These are phyloP conservation scores for Elasticomyces elasticus DNA, from an alignment of 495 filamentous ascomycete genomes.

Conservation along the genomic window DNA sequence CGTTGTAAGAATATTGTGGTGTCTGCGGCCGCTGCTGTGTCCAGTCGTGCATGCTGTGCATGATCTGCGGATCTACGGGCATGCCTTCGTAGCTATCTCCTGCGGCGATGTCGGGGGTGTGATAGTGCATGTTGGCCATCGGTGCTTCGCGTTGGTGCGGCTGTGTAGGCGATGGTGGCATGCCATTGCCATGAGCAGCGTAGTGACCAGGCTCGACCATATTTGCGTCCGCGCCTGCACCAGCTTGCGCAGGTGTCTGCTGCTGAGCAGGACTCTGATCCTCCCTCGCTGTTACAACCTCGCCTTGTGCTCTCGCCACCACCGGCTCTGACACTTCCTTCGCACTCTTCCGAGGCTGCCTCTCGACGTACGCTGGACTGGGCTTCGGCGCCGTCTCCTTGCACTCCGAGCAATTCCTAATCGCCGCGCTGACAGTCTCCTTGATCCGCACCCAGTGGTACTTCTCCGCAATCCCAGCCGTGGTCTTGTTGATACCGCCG, in stretches of 20 bases:
- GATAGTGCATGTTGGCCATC: slow-evolving; percentile 16
- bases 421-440: slow-evolving; percentile 89
- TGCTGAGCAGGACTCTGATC: neutral
- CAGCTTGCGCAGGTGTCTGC: neutral
- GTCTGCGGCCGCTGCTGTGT: neutral
- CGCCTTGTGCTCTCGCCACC: slow-evolving; percentile 1
- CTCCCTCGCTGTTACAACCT: neutral
- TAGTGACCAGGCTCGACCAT: neutral
- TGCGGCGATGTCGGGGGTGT: neutral
- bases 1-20: neutral
- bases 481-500: slow-evolving; percentile 96
- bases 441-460: slow-evolving; percentile 99
- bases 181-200: neutral
- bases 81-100: slow-evolving; percentile 12
- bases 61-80: slow-evolving; percentile 24
- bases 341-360: neutral
- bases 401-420: slow-evolving; percentile 82
- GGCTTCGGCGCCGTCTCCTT: slow-evolving; percentile 16
- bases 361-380: neutral
- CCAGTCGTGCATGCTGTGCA: slow-evolving; percentile 19
- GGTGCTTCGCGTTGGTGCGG: slow-evolving; percentile 11
- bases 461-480: slow-evolving; percentile 81
- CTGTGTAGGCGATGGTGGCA: neutral
- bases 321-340: neutral
- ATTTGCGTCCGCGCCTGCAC: neutral